A percentile compares a stretch with the other conserved stretches of the same genome.
phyloP scores from a whole-genome alignment of 2,329 filamentous ascomycete genomes.

The Pleurostoma richardsiae region DNA sequence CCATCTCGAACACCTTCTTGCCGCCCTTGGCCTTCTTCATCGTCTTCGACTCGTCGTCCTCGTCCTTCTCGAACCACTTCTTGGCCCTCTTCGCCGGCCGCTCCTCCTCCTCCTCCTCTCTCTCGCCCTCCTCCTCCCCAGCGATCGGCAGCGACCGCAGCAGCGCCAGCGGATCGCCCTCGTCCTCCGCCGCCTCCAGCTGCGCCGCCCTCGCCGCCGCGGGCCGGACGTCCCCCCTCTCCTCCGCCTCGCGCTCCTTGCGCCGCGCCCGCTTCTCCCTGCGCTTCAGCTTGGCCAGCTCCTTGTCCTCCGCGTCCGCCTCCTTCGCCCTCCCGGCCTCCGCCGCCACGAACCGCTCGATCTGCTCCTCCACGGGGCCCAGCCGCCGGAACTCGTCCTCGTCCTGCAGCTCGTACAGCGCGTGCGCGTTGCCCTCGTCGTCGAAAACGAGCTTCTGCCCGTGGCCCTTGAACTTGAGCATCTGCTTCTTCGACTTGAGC shows the following conservation, averaged over 20 bases:
- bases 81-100: conserved; percentile 60
- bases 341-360: conserved; percentile 69
- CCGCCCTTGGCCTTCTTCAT: conserved; percentile 35
- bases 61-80: conserved; percentile 75
- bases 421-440: conserved; percentile 81
- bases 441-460: conserved; percentile 86
- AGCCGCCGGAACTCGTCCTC: conserved; percentile 74
- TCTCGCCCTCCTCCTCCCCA: conserved; percentile 12
- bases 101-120: conserved; percentile 30
- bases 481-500: conserved; percentile 90
- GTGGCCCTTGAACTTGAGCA: conserved; percentile 84
- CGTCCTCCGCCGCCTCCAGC: conserved; percentile 30
- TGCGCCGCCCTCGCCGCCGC: conserved; percentile 16
- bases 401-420: conserved; percentile 82
- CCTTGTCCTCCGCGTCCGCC: conserved; percentile 81
- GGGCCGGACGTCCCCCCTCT: conserved; percentile 32
- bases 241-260: conserved; percentile 59
- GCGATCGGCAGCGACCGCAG: conserved; percentile 50
- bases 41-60: conserved; percentile 40
- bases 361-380: conserved; percentile 72
- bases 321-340: conserved; percentile 67
- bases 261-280: conserved; percentile 70
- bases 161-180: conserved; percentile 52
- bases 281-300: conserved; percentile 70
- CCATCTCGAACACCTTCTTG: conserved; percentile 53